Evolutionary conservation across 2,329 filamentous ascomycete species (phyloP).

Genomic region (Cadophora malorum): DNA sequence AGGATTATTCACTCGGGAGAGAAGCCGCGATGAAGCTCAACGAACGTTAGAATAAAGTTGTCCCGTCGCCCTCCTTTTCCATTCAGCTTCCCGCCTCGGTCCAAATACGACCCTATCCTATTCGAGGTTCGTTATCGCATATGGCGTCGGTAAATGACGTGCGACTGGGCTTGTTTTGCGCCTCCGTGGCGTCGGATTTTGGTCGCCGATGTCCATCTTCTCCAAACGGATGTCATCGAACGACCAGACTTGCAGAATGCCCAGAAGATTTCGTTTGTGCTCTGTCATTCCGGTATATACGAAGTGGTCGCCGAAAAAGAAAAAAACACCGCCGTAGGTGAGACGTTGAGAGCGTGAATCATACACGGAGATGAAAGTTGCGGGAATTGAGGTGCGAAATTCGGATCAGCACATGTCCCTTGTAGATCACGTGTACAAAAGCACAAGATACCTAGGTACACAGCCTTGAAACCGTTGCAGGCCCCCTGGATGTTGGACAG

Average conservation of each 20-base stretch:
- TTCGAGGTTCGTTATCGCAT: not conserved
- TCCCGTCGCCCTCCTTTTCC: too few relatives aligned
- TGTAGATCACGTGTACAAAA: not conserved
- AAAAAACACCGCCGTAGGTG: not conserved
- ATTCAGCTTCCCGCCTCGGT: constrained; percentile 2
- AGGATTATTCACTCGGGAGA: not conserved
- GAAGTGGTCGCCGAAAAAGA: not conserved
- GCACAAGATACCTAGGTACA: not conserved
- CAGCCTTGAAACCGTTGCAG: not conserved
- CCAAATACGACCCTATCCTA: not conserved
- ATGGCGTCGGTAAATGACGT: constrained; percentile 3
- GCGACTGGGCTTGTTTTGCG: constrained; percentile 1
- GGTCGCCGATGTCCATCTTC: constrained; percentile 11
- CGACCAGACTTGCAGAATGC: not conserved
- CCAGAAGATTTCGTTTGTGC: not conserved
- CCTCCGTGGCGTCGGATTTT: constrained; percentile 8
- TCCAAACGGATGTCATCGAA: not conserved
- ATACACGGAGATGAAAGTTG: not conserved
- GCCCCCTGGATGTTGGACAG: not conserved
- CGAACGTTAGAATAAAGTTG: constrained; percentile 11
- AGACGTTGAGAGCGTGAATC: not conserved
- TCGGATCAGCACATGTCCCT: too few relatives aligned
- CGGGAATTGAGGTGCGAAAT: too few relatives aligned
- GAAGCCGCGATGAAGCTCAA: not conserved
- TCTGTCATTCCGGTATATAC: not conserved